A percentile compares a stretch with the other conserved stretches of the same genome.
Evolutionary conservation across 2,329 filamentous ascomycete genomes (phyloP).

Genomic region (Fusarium sp.): DNA sequence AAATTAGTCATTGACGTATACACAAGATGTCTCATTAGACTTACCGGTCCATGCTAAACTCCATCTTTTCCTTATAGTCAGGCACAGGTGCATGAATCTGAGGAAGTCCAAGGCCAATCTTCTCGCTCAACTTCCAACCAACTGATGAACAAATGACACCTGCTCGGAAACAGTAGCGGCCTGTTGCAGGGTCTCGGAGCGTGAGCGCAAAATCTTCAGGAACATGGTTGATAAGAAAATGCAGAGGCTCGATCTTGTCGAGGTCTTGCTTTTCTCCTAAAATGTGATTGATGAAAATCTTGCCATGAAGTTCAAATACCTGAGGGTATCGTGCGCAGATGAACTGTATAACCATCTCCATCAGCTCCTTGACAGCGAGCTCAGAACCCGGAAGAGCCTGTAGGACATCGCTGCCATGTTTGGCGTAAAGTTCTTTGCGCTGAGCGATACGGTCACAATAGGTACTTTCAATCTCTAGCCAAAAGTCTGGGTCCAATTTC

Average conservation of each 20-base stretch:
- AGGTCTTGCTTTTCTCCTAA: constrained; percentile 75
- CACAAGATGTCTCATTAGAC: too few relatives aligned
- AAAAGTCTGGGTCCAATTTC: constrained; percentile 87
- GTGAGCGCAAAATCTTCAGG: constrained; percentile 89
- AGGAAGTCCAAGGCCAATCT: constrained; percentile 79
- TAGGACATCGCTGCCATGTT: constrained; percentile 76
- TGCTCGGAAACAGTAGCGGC: constrained; percentile 81
- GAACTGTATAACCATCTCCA: constrained; percentile 89
- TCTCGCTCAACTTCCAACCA: constrained; percentile 83
- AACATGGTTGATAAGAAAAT: constrained; percentile 81
- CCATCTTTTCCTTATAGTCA: constrained; percentile 90
- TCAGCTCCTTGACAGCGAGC: constrained; percentile 85
- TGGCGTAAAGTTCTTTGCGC: constrained; percentile 74
- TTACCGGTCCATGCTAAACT: constrained; percentile 87
- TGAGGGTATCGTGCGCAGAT: constrained; percentile 83
- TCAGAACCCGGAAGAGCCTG: constrained; percentile 81
- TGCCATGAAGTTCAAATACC: constrained; percentile 76
- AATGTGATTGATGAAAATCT: constrained; percentile 77
- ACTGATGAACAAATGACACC: constrained; percentile 84
- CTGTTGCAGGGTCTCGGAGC: constrained; percentile 78
- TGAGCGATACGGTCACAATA: constrained; percentile 79
- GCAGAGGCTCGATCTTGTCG: constrained; percentile 73
- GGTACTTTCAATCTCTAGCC: constrained; percentile 87
- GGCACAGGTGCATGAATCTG: constrained; percentile 83
- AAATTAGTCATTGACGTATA: too few relatives aligned